phyloP scores from a whole-genome alignment of 768 basidiomycete species.

The Boletus eberwhitei region DNA sequence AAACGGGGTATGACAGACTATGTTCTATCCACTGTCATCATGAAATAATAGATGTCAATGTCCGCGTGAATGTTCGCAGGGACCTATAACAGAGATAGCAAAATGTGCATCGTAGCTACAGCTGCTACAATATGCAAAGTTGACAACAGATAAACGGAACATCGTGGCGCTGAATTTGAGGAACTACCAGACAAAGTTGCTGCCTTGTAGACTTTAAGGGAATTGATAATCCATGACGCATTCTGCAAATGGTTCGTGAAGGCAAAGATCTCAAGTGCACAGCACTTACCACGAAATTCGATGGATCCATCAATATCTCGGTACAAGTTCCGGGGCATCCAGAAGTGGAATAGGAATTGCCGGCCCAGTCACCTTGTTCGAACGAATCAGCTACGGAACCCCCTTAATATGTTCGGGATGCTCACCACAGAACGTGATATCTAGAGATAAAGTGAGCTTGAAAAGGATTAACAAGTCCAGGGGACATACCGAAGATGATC shows the following conservation, averaged over 20 bases:
- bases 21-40: conserved; percentile 8
- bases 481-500: conserved; percentile 65
- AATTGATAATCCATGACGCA: conserved; percentile 79
- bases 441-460: conserved; percentile 36
- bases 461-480: not conserved
- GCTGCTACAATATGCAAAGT: conserved; percentile 10
- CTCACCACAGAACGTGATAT: conserved; percentile 81
- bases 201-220: conserved; percentile 69
- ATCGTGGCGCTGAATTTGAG: conserved; percentile 14
- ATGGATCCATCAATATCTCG: conserved; percentile 59
- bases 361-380: conserved; percentile 73
- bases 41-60: conserved; percentile 9
- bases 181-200: conserved; percentile 42
- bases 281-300: conserved; percentile 63
- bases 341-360: conserved; percentile 71
- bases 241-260: conserved; percentile 44
- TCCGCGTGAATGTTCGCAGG: not conserved
- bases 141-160: conserved; percentile 1
- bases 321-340: conserved; percentile 74
- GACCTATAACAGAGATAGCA: conserved; percentile 18
- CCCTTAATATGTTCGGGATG: not conserved
- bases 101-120: conserved; percentile 8
- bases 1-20: not conserved
- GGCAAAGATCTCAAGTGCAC: not conserved
- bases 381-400: conserved; percentile 5